These are phyloP conservation scores for Trichoderma sp. DNA, from an alignment of 2,329 filamentous ascomycete species.

Conservation along the genomic window DNA sequence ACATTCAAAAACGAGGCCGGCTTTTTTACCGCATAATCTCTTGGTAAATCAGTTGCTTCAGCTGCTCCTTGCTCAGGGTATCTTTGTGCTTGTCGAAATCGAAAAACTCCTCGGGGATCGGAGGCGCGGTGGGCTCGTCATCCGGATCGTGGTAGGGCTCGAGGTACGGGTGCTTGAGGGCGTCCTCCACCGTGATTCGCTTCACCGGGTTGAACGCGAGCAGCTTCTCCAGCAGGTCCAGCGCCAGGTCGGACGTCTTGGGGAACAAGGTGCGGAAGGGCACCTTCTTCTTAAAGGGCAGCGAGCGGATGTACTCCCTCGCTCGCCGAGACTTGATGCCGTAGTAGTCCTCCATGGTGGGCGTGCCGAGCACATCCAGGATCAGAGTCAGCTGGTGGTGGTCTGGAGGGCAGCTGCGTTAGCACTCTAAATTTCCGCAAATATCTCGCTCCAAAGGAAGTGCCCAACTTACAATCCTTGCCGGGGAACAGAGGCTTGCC, in stretches of 20 bases:
- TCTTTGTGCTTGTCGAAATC: conserved; percentile 99
- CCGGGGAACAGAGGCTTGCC: conserved; percentile 97
- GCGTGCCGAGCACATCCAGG: conserved; percentile 93
- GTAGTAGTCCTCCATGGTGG: conserved; percentile 99
- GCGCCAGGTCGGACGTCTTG: conserved; percentile 95
- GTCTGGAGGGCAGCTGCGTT: conserved; percentile 55
- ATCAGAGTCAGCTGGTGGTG: conserved; percentile 98
- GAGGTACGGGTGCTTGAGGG: conserved; percentile 94
- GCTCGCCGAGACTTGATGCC: conserved; percentile 98
- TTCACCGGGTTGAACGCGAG: conserved; percentile 98
- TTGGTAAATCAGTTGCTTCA: conserved; percentile 96
- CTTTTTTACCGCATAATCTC: conserved; percentile 74
- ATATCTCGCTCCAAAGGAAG: too few relatives aligned
- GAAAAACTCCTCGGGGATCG: conserved; percentile 98
- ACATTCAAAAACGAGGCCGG: neutral
- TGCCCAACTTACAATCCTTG: conserved; percentile 79
- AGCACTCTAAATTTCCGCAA: neutral
- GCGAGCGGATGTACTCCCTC: conserved; percentile 94
- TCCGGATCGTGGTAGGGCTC: conserved; percentile 99
- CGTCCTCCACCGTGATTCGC: conserved; percentile 97
- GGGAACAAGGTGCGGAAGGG: conserved; percentile 96
- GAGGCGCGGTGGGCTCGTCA: conserved; percentile 93
- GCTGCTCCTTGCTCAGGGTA: conserved; percentile 93
- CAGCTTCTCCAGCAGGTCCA: conserved; percentile 93
- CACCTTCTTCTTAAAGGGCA: conserved; percentile 99